Percentiles rank a stretch among this genome's conserved stretches.
These are phyloP conservation scores for Picochlorum sp. DNA, from an alignment of 139 green algal genomes.

Conservation along the genomic window DNA sequence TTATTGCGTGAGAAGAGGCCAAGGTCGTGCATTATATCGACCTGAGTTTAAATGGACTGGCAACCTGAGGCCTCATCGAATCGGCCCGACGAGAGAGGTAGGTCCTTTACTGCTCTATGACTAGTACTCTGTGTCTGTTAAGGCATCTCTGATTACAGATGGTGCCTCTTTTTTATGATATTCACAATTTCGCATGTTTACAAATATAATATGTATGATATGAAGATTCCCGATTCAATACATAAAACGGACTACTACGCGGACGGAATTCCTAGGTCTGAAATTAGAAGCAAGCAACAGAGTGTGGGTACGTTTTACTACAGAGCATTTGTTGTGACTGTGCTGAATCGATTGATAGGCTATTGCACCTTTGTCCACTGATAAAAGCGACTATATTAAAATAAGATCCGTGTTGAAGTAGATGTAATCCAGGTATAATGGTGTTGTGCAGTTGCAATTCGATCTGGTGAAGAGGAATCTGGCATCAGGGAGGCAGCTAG, in stretches of 20 bases:
- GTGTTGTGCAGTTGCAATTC: conserved; percentile 50
- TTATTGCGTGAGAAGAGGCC: conserved; percentile 59
- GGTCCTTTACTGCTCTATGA: too few species aligned
- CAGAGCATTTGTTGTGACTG: too few species aligned
- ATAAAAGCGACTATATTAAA: too few species aligned
- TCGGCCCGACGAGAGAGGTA: conserved; percentile 57
- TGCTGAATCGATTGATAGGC: conserved; percentile 16
- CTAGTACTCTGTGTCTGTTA: too few species aligned
- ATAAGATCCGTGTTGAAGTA: too few species aligned
- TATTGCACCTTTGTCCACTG: too few species aligned
- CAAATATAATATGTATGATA: too few species aligned
- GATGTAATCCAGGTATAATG: conserved; percentile 10
- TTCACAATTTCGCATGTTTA: too few species aligned
- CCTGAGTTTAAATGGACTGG: conserved; percentile 83
- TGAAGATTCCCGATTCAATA: conserved; percentile 62
- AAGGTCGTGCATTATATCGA: conserved; percentile 37
- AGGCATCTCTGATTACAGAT: too few species aligned
- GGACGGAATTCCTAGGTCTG: conserved; percentile 43
- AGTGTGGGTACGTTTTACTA: too few species aligned
- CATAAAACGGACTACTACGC: conserved; percentile 52
- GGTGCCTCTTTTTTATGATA: too few species aligned
- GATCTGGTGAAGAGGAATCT: conserved; percentile 46
- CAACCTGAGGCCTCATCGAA: conserved; percentile 55
- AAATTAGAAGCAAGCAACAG: conserved; percentile 70
- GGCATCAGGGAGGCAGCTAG: conserved; percentile 65